Percentiles rank a stretch among this genome's conserved stretches.
Evolutionary conservation across 108 stramenopile species (phyloP).

Genomic region (Stephanodiscus triporus): DNA sequence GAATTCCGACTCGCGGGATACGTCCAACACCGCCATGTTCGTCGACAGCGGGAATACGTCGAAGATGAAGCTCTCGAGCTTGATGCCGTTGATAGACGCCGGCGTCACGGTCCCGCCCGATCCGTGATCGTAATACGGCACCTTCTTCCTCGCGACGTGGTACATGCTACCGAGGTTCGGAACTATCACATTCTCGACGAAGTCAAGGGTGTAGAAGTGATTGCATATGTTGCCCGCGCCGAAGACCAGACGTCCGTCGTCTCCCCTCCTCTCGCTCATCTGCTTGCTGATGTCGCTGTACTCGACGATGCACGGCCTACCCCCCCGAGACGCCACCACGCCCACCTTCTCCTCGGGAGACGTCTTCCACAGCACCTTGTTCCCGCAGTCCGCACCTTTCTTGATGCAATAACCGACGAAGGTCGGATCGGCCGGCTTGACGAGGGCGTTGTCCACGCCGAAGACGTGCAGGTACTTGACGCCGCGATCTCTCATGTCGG

Average conservation of each 20-base stretch:
- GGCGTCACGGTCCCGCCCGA: slow-evolving; percentile 69
- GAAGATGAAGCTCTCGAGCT: slow-evolving; percentile 98
- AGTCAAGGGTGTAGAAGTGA: slow-evolving; percentile 94
- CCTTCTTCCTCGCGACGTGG: slow-evolving; percentile 97
- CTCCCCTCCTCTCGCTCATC: slow-evolving; percentile 69
- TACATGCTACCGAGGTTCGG: slow-evolving; percentile 84
- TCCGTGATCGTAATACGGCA: slow-evolving; percentile 86
- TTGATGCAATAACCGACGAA: slow-evolving; percentile 95
- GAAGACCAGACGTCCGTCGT: slow-evolving; percentile 75
- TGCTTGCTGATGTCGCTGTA: slow-evolving; percentile 88
- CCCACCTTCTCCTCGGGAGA: slow-evolving; percentile 93
- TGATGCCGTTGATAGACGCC: slow-evolving; percentile 90
- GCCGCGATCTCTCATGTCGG: slow-evolving; percentile 81
- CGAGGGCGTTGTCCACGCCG: slow-evolving; percentile 95
- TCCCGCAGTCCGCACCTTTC: slow-evolving; percentile 88
- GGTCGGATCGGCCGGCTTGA: slow-evolving; percentile 89
- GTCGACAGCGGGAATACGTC: slow-evolving; percentile 94
- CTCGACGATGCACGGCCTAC: slow-evolving; percentile 90
- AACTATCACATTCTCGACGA: slow-evolving; percentile 79
- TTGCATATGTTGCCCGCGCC: slow-evolving; percentile 99
- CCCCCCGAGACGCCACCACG: slow-evolving; percentile 79
- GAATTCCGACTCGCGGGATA: slow-evolving; percentile 92
- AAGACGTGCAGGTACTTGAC: slow-evolving; percentile 92
- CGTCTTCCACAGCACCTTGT: slow-evolving; percentile 93
- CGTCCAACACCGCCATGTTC: slow-evolving; percentile 90